Conservation (phyloP, 2,329 filamentous ascomycete species). For the Trichoderma harzianum region DNA sequence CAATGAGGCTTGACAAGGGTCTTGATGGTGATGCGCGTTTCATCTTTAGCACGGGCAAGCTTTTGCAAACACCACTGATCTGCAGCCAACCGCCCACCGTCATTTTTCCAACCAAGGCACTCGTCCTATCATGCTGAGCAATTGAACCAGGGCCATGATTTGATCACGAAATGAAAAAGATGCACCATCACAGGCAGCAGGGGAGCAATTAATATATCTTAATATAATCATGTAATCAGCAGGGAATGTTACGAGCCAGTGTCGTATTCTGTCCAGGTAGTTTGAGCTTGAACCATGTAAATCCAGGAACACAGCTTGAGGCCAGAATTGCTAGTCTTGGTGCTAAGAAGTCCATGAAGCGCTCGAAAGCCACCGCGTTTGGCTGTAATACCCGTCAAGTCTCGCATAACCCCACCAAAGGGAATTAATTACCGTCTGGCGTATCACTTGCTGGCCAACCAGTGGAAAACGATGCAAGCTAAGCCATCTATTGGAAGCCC, state of each 20-base stretch:
- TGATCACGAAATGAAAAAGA: neutral
- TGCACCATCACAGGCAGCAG: neutral
- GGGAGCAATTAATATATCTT: neutral
- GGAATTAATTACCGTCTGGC: neutral
- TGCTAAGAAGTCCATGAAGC: neutral
- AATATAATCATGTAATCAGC: neutral
- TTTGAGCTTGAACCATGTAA: neutral
- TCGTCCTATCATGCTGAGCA: neutral
- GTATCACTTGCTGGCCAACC: neutral
- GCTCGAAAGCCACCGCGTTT: neutral
- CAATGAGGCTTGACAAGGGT: neutral
- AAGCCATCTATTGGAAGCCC: neutral
- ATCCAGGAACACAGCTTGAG: neutral
- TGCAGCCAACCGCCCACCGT: neutral
- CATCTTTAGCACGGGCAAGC: neutral
- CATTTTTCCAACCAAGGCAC: neutral
- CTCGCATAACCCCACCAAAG: neutral
- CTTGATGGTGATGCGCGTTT: conserved; percentile 1
- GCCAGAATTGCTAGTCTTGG: neutral
- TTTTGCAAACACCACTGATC: neutral
- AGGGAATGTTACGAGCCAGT: neutral
- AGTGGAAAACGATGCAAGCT: neutral
- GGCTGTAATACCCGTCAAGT: neutral
- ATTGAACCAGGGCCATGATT: neutral
- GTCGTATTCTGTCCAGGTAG: neutral